A percentile compares a stretch with the other conserved stretches of the same genome.
phyloP scores from a whole-genome alignment of 805 yeast species.

The Zygotorulaspora danielsina region DNA sequence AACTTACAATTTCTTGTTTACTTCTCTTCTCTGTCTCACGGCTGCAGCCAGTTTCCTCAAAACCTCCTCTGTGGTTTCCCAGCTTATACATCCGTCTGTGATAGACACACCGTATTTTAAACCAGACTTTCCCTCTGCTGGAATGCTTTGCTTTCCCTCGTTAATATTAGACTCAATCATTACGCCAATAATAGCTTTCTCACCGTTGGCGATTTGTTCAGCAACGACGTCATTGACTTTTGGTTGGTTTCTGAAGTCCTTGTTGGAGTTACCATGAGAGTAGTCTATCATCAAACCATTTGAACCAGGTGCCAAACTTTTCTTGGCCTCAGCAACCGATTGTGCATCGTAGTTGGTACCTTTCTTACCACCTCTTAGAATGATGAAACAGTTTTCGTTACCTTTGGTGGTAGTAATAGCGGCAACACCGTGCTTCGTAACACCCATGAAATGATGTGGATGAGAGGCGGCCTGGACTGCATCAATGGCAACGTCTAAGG shows the following conservation, averaged over 20 bases:
- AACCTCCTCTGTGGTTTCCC: constrained; percentile 84
- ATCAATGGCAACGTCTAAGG: constrained; percentile 86
- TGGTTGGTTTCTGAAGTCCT: constrained; percentile 94
- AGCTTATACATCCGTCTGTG: constrained; percentile 93
- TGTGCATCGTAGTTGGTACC: constrained; percentile 89
- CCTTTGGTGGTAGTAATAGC: constrained; percentile 96
- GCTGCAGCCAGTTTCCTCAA: constrained; percentile 76
- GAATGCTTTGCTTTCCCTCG: constrained; percentile 87
- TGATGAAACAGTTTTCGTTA: constrained; percentile 88
- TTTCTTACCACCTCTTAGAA: constrained; percentile 91
- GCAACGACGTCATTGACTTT: constrained; percentile 80
- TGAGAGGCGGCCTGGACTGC: constrained; percentile 89
- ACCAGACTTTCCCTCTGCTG: constrained; percentile 51
- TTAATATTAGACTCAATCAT: constrained; percentile 93
- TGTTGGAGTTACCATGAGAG: constrained; percentile 94
- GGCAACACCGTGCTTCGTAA: constrained; percentile 94
- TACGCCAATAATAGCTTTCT: constrained; percentile 76
- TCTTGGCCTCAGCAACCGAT: constrained; percentile 72
- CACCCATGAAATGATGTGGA: constrained; percentile 94
- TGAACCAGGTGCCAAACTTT: constrained; percentile 44
- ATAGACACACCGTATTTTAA: constrained; percentile 92
- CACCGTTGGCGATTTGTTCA: constrained; percentile 77
- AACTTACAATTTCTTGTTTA: constrained; percentile 2
- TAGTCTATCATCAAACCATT: constrained; percentile 87
- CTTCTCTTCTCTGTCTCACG: constrained; percentile 71